These are phyloP conservation scores for Tylopilus sp. DNA, from an alignment of 768 basidiomycete species.

Conservation along the genomic window DNA sequence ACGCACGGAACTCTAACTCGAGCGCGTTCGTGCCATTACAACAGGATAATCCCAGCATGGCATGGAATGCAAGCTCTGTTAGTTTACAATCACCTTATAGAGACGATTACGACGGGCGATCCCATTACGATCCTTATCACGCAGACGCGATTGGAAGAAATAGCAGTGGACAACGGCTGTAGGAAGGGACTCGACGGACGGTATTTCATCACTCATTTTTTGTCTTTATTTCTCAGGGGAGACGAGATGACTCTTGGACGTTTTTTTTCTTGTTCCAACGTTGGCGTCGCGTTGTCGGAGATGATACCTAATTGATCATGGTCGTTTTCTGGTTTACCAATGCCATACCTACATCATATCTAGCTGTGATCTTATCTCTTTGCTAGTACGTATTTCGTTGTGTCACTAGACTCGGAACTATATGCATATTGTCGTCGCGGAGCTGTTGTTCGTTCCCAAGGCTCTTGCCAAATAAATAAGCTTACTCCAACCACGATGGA, in stretches of 20 bases:
- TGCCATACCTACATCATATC: constrained; percentile 5
- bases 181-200: constrained; percentile 8
- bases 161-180: constrained; percentile 24
- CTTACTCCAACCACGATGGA: constrained; percentile 42
- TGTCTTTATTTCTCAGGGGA: background rate
- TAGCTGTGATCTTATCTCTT: constrained; percentile 5
- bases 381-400: background rate
- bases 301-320: constrained; percentile 5
- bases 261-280: background rate
- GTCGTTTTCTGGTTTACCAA: constrained; percentile 5
- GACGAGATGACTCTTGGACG: constrained; percentile 6
- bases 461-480: constrained; percentile 13
- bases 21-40: constrained; percentile 71
- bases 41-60: constrained; percentile 54
- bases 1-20: constrained; percentile 51
- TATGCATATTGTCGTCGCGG: background rate
- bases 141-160: constrained; percentile 25
- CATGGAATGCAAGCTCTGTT: constrained; percentile 55
- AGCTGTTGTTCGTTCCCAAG: constrained; percentile 14
- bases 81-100: constrained; percentile 42
- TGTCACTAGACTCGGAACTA: too few species aligned
- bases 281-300: background rate
- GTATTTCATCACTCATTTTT: background rate
- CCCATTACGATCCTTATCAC: constrained; percentile 27
- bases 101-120: constrained; percentile 25